These are phyloP conservation scores for Saccharum officinarum DNA, from an alignment of 176 grass and related monocot species.

Conservation along the genomic window DNA sequence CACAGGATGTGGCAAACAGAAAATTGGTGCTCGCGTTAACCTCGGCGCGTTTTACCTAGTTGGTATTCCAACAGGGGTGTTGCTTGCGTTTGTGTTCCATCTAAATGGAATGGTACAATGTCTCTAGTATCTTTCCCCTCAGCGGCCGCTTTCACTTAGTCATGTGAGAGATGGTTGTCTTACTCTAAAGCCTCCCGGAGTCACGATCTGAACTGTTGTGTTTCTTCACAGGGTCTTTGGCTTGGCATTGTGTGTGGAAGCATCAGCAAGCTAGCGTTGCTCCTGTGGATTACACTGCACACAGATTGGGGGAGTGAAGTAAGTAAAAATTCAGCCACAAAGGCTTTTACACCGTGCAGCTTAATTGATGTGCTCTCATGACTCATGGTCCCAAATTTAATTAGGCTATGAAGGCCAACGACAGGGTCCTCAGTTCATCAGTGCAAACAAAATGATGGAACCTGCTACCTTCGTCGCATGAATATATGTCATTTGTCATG, in stretches of 20 bases:
- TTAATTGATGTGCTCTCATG: not conserved
- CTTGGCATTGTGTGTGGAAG: constrained; percentile 35
- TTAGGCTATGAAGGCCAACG: constrained; percentile 10
- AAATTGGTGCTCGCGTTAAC: constrained; percentile 1
- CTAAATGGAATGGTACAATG: constrained; percentile 4
- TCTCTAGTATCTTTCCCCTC: not conserved
- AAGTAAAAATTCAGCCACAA: not conserved
- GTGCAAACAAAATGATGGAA: not conserved
- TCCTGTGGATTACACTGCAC: constrained; percentile 13
- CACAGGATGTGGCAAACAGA: constrained; percentile 13
- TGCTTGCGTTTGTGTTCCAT: not conserved
- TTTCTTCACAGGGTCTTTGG: constrained; percentile 26
- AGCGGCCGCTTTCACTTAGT: not conserved
- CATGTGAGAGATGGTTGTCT: not conserved
- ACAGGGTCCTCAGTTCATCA: not conserved
- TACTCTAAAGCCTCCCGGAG: not conserved
- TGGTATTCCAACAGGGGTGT: not conserved
- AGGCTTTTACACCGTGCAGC: not conserved
- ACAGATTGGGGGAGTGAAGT: constrained; percentile 32
- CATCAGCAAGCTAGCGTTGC: constrained; percentile 4
- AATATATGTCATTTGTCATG: not conserved
- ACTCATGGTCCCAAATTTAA: not conserved
- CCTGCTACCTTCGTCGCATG: not conserved
- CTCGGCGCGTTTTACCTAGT: constrained; percentile 11
- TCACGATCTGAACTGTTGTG: not conserved